These are phyloP conservation scores for Ogataea nakhonphanomensis DNA, from an alignment of 805 yeast genomes.

Conservation along the genomic window DNA sequence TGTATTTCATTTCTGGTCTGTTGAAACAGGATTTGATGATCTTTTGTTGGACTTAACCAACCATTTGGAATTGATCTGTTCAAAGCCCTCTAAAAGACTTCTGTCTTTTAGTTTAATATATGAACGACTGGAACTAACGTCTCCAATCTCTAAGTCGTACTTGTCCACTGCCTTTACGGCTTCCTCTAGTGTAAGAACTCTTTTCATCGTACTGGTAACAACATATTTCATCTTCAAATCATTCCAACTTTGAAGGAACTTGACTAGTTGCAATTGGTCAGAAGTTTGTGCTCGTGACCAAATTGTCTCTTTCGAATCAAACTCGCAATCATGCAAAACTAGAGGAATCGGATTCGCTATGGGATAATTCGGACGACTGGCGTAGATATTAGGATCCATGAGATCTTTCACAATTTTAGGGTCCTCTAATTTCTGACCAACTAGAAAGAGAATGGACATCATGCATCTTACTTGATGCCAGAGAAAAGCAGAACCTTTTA, in stretches of 20 bases:
- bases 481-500: slow-evolving; percentile 84
- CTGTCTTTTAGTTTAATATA: no score
- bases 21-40: no score
- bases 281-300: slow-evolving; percentile 49
- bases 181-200: slow-evolving; percentile 18
- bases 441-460: slow-evolving; percentile 76
- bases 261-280: slow-evolving; percentile 39
- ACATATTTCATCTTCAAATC: slow-evolving; percentile 56
- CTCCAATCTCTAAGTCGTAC: slow-evolving; percentile 38
- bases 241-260: slow-evolving; percentile 48
- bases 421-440: slow-evolving; percentile 74
- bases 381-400: slow-evolving; percentile 51
- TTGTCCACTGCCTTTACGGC: no score
- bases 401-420: slow-evolving; percentile 56
- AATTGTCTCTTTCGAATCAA: slow-evolving; percentile 50
- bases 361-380: slow-evolving; percentile 73
- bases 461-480: slow-evolving; percentile 99
- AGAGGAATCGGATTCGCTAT: slow-evolving; percentile 91
- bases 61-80: no score
- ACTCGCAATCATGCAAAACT: slow-evolving; percentile 81
- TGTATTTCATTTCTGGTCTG: no score
- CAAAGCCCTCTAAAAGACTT: no score
- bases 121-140: slow-evolving; percentile 46
- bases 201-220: slow-evolving; percentile 49
- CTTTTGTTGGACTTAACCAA: no score